phyloP scores from a whole-genome alignment of 208 protist genomes.

The Leishmania major region DNA sequence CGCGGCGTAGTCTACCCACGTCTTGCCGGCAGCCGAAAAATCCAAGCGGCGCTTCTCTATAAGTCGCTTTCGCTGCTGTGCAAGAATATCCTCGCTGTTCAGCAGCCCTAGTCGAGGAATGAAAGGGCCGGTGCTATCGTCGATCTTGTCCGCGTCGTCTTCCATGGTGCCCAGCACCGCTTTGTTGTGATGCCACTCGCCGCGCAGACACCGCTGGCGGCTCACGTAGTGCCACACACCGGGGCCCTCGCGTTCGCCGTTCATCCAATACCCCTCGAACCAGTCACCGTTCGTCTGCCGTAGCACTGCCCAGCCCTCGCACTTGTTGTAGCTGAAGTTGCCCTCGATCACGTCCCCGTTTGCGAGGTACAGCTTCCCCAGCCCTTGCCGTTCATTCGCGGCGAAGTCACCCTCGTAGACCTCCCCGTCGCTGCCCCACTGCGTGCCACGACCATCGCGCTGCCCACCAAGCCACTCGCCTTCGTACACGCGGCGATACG shows the following conservation, averaged over 20 bases:
- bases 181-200: constrained; percentile 86
- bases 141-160: constrained; percentile 75
- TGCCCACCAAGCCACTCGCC: constrained; percentile 84
- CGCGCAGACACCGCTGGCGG: constrained; percentile 70
- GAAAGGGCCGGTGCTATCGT: constrained; percentile 56
- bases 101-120: constrained; percentile 79
- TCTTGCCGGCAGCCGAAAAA: constrained; percentile 46
- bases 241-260: constrained; percentile 83
- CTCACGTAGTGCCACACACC: constrained; percentile 86
- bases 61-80: constrained; percentile 58
- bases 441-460: constrained; percentile 83
- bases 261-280: constrained; percentile 88
- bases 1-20: constrained; percentile 56
- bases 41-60: constrained; percentile 63
- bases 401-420: constrained; percentile 89
- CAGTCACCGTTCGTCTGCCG: constrained; percentile 68
- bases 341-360: constrained; percentile 88
- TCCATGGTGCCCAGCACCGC: constrained; percentile 75
- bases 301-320: constrained; percentile 84
- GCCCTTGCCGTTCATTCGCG: constrained; percentile 63
- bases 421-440: constrained; percentile 84
- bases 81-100: constrained; percentile 69
- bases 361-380: constrained; percentile 77
- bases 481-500: constrained; percentile 85
- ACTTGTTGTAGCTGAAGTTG: constrained; percentile 64